Base-by-base conservation (phyloP, 2,329 filamentous ascomycete species). In the Huntiella moniliformis region DNA sequence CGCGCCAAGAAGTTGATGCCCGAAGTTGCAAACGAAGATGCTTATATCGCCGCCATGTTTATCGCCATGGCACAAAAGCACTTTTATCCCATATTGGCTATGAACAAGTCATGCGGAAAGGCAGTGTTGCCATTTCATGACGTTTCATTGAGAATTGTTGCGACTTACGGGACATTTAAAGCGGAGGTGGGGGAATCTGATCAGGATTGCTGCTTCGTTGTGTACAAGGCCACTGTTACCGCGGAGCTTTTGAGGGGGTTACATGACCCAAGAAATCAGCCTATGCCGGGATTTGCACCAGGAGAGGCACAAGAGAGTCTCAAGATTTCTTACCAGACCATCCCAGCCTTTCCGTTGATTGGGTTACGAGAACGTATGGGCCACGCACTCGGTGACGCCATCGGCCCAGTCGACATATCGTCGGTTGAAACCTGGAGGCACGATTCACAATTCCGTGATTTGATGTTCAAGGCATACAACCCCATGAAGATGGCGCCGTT, bases 61-160 rank as follows among this genome's bases (percentile, higher is more conserved):
- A 52, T 77, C 10, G 67, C 68, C 40, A 70, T 76, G 67, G 73
- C 73, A 5, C 73, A 77, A 52, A 61, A 63, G 6, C 63, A 69
- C 40, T 71, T 70, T 47, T 74, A 75, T 53, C 50, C 49, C 51
- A 7, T 57, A 55, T 12, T 49, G 3, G 51, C 45, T 4, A 48
- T 51, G 22, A 48, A 46, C 33, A 52, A 52, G 10, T 52, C 52
- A 8, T 51, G 52, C 36, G 52, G 53, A 32, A 5, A 47, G 5
- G 32, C 37, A 11, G 44, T 43, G 6, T 55, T 63, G 5, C 51
- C 59, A 8, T 70, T 72, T 32, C 56, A 58, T 42, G 65, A 74
- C 46, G 54, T 74, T 44, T 67, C 63, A 45, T 58, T 75, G 31
- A 63, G 64, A 17, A 57, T 77, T 16, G 52, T 77, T 43, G 67